Percentiles rank a stretch among this genome's conserved stretches.
These are phyloP conservation scores for Marasmius tenuissimus DNA, from an alignment of 1,284 basidiomycete genomes.

Conservation along the genomic window DNA sequence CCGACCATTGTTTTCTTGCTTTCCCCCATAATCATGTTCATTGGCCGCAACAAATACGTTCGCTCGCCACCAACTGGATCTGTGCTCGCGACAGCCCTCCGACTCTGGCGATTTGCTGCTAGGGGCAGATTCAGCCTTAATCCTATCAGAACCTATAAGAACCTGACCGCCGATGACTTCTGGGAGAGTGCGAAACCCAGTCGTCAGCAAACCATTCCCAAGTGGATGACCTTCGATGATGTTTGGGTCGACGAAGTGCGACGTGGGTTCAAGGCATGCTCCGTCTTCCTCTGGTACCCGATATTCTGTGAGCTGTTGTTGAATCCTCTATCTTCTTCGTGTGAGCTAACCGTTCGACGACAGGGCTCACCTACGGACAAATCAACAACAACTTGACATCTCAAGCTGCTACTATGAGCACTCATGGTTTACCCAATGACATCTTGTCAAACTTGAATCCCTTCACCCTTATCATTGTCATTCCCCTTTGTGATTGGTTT, in stretches of 20 bases:
- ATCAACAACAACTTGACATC: conserved; percentile 80
- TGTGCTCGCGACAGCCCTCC: conserved; percentile 57
- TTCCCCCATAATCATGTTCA: conserved; percentile 68
- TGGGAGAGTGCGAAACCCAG: conserved; percentile 83
- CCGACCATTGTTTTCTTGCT: conserved; percentile 67
- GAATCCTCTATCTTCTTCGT: background rate
- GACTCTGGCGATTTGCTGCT: conserved; percentile 50
- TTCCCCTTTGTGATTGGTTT: conserved; percentile 55
- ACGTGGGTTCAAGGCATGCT: conserved; percentile 83
- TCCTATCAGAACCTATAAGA: conserved; percentile 45
- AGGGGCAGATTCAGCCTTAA: conserved; percentile 60
- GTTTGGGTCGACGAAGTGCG: conserved; percentile 83
- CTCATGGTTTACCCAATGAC: conserved; percentile 80
- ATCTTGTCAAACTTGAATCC: conserved; percentile 82
- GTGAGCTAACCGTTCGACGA: background rate
- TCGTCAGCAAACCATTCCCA: conserved; percentile 43
- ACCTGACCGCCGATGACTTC: conserved; percentile 63
- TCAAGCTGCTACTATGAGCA: conserved; percentile 73
- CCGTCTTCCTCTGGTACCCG: conserved; percentile 79
- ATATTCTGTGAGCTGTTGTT: conserved; percentile 55
- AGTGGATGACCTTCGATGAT: conserved; percentile 78
- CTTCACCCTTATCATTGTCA: conserved; percentile 71
- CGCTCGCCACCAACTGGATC: conserved; percentile 75
- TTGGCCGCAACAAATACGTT: conserved; percentile 52
- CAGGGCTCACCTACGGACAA: conserved; percentile 77